A percentile compares a stretch with the other conserved stretches of the same genome.
Evolutionary conservation across 805 yeast genomes (phyloP).

Genomic region (Phaffomyces thermotolerans): DNA sequence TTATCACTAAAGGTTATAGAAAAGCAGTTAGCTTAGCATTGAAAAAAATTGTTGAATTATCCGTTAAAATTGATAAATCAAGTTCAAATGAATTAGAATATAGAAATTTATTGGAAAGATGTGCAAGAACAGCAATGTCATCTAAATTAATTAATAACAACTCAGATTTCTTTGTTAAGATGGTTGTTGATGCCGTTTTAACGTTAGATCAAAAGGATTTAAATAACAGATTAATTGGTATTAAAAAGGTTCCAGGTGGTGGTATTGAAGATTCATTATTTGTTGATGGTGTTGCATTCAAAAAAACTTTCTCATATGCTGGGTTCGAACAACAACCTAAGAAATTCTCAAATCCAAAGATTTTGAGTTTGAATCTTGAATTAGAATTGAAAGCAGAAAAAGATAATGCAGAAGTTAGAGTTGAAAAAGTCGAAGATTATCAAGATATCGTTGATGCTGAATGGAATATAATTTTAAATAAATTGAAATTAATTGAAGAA

Average conservation of each 20-base stretch:
- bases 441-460: slow-evolving; percentile 98
- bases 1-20: slow-evolving; percentile 81
- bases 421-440: slow-evolving; percentile 87
- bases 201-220: slow-evolving; percentile 78
- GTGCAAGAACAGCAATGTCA: slow-evolving; percentile 97
- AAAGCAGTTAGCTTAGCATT: slow-evolving; percentile 76
- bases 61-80: slow-evolving; percentile 56
- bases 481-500: slow-evolving; percentile 71
- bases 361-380: slow-evolving; percentile 82
- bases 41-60: slow-evolving; percentile 61
- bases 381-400: slow-evolving; percentile 96
- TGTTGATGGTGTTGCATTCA: slow-evolving; percentile 92
- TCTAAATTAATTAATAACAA: slow-evolving; percentile 87
- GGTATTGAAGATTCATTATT: slow-evolving; percentile 89
- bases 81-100: slow-evolving; percentile 42
- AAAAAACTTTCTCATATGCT: slow-evolving; percentile 95
- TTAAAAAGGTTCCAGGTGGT: slow-evolving; percentile 94
- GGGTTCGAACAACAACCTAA: slow-evolving; percentile 99
- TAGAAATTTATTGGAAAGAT: slow-evolving; percentile 74
- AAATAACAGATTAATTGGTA: slow-evolving; percentile 87
- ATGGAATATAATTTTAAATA: slow-evolving; percentile 87
- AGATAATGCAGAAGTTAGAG: slow-evolving; percentile 97
- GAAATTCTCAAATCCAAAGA: slow-evolving; percentile 67
- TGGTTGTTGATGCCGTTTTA: slow-evolving; percentile 94
- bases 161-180: slow-evolving; percentile 82